Evolutionary conservation across 352 stramenopile species (phyloP).

Genomic region (Phytophthora niederhauseri): DNA sequence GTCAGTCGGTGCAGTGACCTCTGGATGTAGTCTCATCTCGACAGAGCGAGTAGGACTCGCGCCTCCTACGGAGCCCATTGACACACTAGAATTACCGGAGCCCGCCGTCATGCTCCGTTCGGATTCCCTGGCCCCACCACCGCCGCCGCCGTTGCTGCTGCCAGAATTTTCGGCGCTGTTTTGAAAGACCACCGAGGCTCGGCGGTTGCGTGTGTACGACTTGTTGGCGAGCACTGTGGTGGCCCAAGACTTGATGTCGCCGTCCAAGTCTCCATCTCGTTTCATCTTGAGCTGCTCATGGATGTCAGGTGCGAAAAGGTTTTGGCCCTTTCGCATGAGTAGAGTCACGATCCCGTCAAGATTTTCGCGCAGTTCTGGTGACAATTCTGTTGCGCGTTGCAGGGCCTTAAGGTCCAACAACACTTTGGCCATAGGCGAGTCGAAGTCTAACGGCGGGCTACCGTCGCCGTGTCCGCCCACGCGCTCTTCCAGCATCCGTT

Average conservation of each 20-base stretch:
- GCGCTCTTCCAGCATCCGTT: conserved; percentile 81
- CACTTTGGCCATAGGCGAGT: conserved; percentile 83
- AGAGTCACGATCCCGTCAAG: conserved; percentile 76
- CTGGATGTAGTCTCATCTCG: conserved; percentile 62
- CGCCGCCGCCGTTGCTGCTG: conserved; percentile 6
- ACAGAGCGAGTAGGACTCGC: conserved; percentile 34
- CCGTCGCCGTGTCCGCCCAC: conserved; percentile 33
- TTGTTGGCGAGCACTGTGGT: conserved; percentile 80
- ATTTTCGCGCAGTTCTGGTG: conserved; percentile 70
- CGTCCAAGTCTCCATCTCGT: conserved; percentile 68
- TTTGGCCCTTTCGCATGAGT: conserved; percentile 82
- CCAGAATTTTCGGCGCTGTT: conserved; percentile 28
- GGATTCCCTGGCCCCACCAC: conserved; percentile 19
- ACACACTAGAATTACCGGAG: conserved; percentile 24
- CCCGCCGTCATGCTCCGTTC: conserved; percentile 26
- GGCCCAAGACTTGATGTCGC: conserved; percentile 82
- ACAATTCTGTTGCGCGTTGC: conserved; percentile 62
- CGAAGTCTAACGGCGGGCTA: conserved; percentile 61
- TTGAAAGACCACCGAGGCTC: conserved; percentile 52
- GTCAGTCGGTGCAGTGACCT: conserved; percentile 60
- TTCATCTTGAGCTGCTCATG: conserved; percentile 83
- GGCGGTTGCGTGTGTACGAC: conserved; percentile 75
- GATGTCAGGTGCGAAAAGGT: conserved; percentile 82
- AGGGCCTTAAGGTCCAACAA: conserved; percentile 79
- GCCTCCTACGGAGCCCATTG: conserved; percentile 10